Evolutionary conservation across 805 yeast genomes (phyloP).

Genomic region (Suhomyces sp.): DNA sequence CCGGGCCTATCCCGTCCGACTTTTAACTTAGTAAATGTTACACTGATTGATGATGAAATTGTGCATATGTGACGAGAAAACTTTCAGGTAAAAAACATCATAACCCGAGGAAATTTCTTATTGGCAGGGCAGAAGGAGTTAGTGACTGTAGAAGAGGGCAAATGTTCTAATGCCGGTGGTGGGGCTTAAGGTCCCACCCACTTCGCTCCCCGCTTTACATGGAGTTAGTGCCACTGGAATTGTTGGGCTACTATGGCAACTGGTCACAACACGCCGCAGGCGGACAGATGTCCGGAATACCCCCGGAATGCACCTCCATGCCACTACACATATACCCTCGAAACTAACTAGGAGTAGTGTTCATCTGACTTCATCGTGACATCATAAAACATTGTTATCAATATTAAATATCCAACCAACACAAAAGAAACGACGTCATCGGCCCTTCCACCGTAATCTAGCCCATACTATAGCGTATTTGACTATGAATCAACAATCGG

Average conservation of each 20-base stretch:
- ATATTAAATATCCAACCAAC: background rate
- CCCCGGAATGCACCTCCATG: background rate
- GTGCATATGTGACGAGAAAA: slow-evolving; percentile 1
- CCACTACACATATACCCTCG: background rate
- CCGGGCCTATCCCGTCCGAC: background rate
- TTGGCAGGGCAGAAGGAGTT: background rate
- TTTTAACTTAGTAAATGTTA: background rate
- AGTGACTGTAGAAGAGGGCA: background rate
- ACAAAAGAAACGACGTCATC: slow-evolving; percentile 5
- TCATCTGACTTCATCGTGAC: slow-evolving; percentile 7
- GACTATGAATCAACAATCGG: background rate
- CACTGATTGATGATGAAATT: slow-evolving; percentile 1
- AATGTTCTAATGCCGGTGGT: background rate
- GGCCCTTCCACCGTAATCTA: background rate
- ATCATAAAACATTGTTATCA: slow-evolving; percentile 1
- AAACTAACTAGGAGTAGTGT: background rate
- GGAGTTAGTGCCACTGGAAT: background rate
- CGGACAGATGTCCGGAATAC: background rate
- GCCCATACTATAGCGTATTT: background rate
- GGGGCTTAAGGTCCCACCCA: background rate
- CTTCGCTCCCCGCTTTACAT: background rate
- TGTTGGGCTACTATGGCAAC: background rate
- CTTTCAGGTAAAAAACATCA: background rate
- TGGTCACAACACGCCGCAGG: background rate
- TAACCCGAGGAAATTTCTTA: background rate